Conservation (phyloP, 2,329 filamentous ascomycete genomes). For the Aspergillus pseudoterreus region DNA sequence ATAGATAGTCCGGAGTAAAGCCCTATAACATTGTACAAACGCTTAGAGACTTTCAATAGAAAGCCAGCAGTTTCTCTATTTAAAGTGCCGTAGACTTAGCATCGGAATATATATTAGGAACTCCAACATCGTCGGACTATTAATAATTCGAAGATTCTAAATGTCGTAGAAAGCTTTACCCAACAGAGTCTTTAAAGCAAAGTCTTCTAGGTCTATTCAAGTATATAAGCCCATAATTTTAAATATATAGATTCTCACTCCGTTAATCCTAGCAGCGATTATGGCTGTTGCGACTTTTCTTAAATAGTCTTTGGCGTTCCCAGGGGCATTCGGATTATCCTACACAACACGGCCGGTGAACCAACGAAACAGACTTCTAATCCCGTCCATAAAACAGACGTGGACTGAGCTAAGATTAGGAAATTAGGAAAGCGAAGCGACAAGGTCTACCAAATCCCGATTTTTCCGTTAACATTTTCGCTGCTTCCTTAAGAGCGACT, state of each 20-base stretch:
- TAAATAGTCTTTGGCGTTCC: neutral
- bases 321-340: slow-evolving; percentile 3
- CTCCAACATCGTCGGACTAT: slow-evolving; percentile 7
- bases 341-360: slow-evolving; percentile 2
- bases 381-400: slow-evolving; percentile 2
- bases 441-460: neutral
- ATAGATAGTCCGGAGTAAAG: slow-evolving; percentile 3
- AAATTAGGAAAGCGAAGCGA: neutral
- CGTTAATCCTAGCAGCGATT: neutral
- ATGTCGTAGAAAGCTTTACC: neutral
- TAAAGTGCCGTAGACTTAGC: slow-evolving; percentile 4
- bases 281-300: neutral
- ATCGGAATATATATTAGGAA: slow-evolving; percentile 6
- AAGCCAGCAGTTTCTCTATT: slow-evolving; percentile 10
- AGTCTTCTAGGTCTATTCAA: neutral
- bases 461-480: neutral
- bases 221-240: slow-evolving; percentile 6
- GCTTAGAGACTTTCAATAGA: slow-evolving; percentile 3
- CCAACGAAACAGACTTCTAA: slow-evolving; percentile 4
- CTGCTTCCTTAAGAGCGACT: neutral
- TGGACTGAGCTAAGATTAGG: neutral
- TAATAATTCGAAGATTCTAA: slow-evolving; percentile 2
- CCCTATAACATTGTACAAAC: slow-evolving; percentile 3
- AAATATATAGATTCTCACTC: slow-evolving; percentile 1
- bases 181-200: neutral